Evolutionary conservation across 805 yeast species (phyloP).

Genomic region (Tetrapisispora fleetii): DNA sequence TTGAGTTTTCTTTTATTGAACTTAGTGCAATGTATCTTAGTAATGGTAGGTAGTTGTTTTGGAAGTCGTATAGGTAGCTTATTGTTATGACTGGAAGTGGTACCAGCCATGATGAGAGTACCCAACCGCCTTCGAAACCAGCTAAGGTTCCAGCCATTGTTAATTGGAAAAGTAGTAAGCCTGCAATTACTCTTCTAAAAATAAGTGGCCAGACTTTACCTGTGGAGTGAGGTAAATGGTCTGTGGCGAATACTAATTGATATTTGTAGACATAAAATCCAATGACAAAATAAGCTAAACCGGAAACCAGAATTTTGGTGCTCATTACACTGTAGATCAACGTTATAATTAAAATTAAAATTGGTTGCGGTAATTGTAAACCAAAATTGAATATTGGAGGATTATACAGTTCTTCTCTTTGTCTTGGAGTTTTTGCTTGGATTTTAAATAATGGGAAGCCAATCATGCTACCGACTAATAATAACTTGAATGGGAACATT

Average conservation of each 20-base stretch:
- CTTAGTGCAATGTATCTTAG: constrained; percentile 79
- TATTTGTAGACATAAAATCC: constrained; percentile 89
- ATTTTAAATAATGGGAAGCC: constrained; percentile 60
- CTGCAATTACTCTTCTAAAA: constrained; percentile 71
- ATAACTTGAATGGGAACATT: constrained; percentile 79
- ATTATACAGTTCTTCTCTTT: constrained; percentile 59
- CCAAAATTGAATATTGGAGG: constrained; percentile 95
- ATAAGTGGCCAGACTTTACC: constrained; percentile 95
- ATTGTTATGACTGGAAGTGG: constrained; percentile 70
- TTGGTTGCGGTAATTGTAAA: constrained; percentile 81
- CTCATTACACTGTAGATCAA: constrained; percentile 83
- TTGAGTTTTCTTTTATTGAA: constrained; percentile 48
- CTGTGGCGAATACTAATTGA: constrained; percentile 80
- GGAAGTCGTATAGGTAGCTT: constrained; percentile 67
- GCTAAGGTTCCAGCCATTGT: constrained; percentile 90
- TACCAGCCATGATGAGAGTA: constrained; percentile 56
- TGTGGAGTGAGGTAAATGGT: constrained; percentile 93
- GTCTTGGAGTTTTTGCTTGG: constrained; percentile 73
- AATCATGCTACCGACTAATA: constrained; percentile 68
- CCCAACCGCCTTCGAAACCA: constrained; percentile 65
- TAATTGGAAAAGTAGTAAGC: constrained; percentile 73
- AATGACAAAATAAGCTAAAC: constrained; percentile 69
- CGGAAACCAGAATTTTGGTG: constrained; percentile 76
- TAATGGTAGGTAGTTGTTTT: constrained; percentile 70
- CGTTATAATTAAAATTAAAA: constrained; percentile 74